Base-by-base conservation (phyloP, 164 flowering plant genomes). In the Tinospora cordifolia region DNA sequence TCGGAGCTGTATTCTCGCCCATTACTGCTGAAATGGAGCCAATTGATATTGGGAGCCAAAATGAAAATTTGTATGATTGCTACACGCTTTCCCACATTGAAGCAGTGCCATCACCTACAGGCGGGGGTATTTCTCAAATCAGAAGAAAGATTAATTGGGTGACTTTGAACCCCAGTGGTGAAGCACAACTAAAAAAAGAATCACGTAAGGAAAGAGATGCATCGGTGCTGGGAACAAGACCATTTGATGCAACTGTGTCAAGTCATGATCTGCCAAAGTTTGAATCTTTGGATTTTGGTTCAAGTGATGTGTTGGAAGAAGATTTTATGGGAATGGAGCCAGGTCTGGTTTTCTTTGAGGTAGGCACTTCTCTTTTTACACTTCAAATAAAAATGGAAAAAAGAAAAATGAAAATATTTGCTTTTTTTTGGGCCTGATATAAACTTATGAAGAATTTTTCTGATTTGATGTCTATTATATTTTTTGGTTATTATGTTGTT, bases 261-360 rank as follows among this genome's bases (percentile, higher is more conserved):
- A 65, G 59, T 71, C 72, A 26, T 47, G 66, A 27, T 68, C 78
- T 90, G 80, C 93, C 97, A 54, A 83, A 72, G 66, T 85, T 80
- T 70, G 92, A 86, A 69, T 85, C 92, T 22, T 90, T 85, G 77
- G 81, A 92, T 74, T 79, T 89, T 69, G 78, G 62, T 41, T 76
- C 67, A 19, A 87, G 96, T 83, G 97, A 92, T 81, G 74, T 90
- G 63, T 79, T 94, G 93, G 98, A 94, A 84, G 98, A 94, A 76
- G 97, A 94, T 82, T 63, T 81, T 60, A 90, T 94, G 95, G 90
- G 81, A 41, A 77, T 81, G 79, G 97, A 92, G 77, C 90, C 93
- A 59, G 97, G 97, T 65, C 97, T 94, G 76, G 91, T 90, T 69
- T 92, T 79, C 84, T 94, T 94, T 72, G 97, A 91, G 95, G 98